Base-by-base conservation (phyloP, 352 stramenopile genomes). In the Phytophthora sp. region DNA sequence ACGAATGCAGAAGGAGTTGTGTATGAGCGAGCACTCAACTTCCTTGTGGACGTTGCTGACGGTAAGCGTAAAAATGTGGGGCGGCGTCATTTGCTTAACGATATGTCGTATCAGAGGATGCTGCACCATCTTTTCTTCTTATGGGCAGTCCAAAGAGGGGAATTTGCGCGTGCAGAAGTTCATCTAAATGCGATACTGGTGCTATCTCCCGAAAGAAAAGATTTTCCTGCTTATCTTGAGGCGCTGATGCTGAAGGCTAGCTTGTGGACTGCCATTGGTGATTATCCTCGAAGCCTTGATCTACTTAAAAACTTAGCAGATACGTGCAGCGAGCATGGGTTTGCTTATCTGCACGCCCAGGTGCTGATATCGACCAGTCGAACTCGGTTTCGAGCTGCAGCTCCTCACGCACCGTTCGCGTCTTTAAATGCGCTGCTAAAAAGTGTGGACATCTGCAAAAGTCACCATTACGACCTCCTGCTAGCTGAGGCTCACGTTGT, bases 391-490 rank as follows among this genome's bases (percentile, higher is more conserved):
- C 62, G 53, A 18, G 74, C 75, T 26, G 58, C 73, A 17, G 26
- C 55, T 6, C 68, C 76, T 0, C 72, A 89, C 43, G 77, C 77
- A 20, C 76, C 84, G 4, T 87, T 87, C 42, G 63, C 81, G 23
- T 76, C 76, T 1, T 43, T 94, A 9, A 80, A 72, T 12, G 10
- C 44, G 0, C 35, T 84, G 15, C 51, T 92, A 9, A 72, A 76
- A 45, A 59, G 61, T 4, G 67, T 86, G n/a, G 65, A 79, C 21
- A 63, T 91, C 17, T 91, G 79, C 34, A 56, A 54, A 43, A 55
- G 42, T 1, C 73, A 89, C 20, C 67, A 82, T 11, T 94, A 82
- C 13, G 81, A 89, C 46, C 53, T 91, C 5, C 54, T 94, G 17
- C 37, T 89, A 6, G 72, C 72, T 5, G 77, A 89, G 53, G 70